Evolutionary conservation across 2,329 filamentous ascomycete species (phyloP), one percentile per base, ranked within the genome.

Genomic region (Fusarium verticillioides): DNA sequence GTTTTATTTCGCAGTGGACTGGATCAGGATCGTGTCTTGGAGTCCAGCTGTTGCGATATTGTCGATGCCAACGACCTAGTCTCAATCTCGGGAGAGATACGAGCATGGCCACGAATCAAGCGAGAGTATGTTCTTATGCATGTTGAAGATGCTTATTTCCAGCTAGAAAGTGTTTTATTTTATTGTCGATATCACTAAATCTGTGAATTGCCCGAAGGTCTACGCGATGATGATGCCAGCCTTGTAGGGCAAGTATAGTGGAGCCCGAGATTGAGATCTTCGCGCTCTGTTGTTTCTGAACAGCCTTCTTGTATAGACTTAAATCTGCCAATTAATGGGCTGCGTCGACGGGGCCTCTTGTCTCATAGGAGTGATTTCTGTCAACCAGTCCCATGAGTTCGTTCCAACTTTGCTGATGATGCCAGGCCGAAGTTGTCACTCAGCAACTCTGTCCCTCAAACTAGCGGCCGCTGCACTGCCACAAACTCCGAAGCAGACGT

Each of bases 71-170:
- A 49, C 5, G 4, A 10, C 11, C 3, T 12, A 12, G 4, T 7
- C 28, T 12, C 46, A n/a, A 7, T 30, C 26, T 12, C 19, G 5
- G 46, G 19, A 30, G 7, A 3, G 18, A 6, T 18, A 49, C 28
- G 7, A n/a, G 21, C 46, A 13, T 32, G 28, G 4, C 10, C 46
- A 18, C 28, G 10, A n/a, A 49, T 18, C 15, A 32, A 32, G 1
- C 1, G 0, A 9, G 21, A 1, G 1, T 10, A 5, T 18, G 0
- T n/a, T 16, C 0, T 6, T 7, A 6, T n/a, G 13, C 1, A 3
- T 49, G 7, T 3, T 30, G 0, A 16, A 16, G 9, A 49, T 49
- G 13, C 19, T 12, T 32, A 18, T 18, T 36, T 36, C 34, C 4
- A 36, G 1, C 15, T 2, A 36, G 9, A 3, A 18, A 4, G 11